A percentile compares a stretch with the other conserved stretches of the same genome.
Conservation (phyloP, 768 basidiomycete species). For the Gymnopilus junonius region DNA sequence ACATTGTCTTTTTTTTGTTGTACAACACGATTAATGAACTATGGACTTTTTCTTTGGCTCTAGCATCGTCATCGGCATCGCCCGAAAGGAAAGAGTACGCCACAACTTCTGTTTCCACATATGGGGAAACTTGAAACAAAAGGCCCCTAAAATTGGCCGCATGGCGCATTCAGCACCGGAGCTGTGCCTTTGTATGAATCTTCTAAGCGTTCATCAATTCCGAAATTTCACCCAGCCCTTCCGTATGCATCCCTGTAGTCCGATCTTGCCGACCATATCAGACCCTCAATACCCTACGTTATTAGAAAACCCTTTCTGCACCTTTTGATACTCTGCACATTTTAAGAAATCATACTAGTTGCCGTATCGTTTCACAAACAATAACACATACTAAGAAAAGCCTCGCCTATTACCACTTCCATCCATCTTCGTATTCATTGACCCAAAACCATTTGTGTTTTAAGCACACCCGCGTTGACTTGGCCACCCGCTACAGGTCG, state of each 20-base stretch:
- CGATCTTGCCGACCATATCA: neutral
- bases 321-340: neutral
- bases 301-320: neutral
- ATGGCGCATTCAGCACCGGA: neutral
- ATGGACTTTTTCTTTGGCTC: neutral
- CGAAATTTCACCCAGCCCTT: neutral
- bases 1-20: slow-evolving; percentile 10
- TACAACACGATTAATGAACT: slow-evolving; percentile 6
- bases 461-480: slow-evolving; percentile 49
- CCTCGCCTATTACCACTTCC: too few relatives aligned
- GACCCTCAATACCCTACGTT: neutral
- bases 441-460: slow-evolving; percentile 23
- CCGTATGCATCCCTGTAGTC: neutral
- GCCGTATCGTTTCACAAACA: too few relatives aligned
- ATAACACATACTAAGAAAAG: too few relatives aligned
- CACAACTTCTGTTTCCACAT: neutral
- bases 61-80: neutral
- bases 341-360: neutral
- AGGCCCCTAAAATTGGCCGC: neutral
- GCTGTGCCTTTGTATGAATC: neutral
- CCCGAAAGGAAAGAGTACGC: neutral
- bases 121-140: neutral
- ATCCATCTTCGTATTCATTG: too few relatives aligned
- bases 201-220: neutral
- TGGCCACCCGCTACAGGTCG: slow-evolving; percentile 54